Percentiles rank a stretch among this genome's conserved stretches.
Evolutionary conservation across 1,139 yeast species (phyloP).

Genomic region (Zygoascus sp.): DNA sequence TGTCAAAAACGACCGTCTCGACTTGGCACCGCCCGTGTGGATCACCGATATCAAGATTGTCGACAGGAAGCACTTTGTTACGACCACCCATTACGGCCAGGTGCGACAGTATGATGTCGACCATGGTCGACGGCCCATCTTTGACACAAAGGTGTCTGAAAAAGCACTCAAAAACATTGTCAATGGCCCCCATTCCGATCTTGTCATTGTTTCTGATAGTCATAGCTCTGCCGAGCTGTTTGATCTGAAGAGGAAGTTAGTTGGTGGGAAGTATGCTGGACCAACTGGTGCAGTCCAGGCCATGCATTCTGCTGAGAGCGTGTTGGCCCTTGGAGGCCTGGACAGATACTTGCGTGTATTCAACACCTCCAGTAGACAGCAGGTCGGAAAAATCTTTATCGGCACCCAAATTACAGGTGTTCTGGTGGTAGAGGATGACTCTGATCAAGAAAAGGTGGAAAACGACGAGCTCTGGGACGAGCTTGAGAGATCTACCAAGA

Average conservation of each 20-base stretch:
- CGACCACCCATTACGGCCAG: constrained; percentile 69
- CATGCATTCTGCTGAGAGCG: constrained; percentile 17
- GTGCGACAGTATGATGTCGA: constrained; percentile 35
- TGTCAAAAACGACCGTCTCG: constrained; percentile 37
- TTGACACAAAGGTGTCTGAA: constrained; percentile 22
- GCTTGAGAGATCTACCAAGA: constrained; percentile 22
- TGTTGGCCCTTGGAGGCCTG: constrained; percentile 66
- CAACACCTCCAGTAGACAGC: constrained; percentile 52
- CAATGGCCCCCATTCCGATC: constrained; percentile 14
- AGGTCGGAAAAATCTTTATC: constrained; percentile 65
- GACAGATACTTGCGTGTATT: constrained; percentile 82
- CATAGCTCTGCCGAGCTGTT: constrained; percentile 24
- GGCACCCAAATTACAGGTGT: constrained; percentile 70
- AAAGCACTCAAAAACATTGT: constrained; percentile 23
- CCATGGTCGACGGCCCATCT: constrained; percentile 30
- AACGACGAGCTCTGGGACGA: constrained; percentile 34
- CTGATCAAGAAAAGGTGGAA: constrained; percentile 24
- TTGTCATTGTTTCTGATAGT: constrained; percentile 27
- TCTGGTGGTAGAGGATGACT: constrained; percentile 40
- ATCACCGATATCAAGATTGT: constrained; percentile 35
- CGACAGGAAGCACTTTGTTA: constrained; percentile 43
- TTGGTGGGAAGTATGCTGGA: constrained; percentile 28
- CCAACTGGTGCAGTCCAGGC: constrained; percentile 31
- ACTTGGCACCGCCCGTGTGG: constrained; percentile 38
- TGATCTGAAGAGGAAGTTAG: constrained; percentile 16